Conservation (phyloP, 2,329 filamentous ascomycete species). For the Herpotrichia juniperi region DNA sequence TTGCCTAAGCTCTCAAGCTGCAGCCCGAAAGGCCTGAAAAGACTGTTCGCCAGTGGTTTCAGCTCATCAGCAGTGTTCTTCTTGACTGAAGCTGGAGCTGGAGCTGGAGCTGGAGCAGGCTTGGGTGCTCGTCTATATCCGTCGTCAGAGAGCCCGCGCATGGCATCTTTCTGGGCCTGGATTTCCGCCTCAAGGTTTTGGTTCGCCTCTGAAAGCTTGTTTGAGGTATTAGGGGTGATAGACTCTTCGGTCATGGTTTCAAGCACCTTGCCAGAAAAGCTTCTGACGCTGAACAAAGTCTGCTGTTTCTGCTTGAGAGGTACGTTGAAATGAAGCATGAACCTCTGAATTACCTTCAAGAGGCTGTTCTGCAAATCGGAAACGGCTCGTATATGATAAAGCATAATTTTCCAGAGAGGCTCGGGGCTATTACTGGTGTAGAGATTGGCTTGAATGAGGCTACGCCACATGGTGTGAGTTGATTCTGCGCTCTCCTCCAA, state of each 20-base stretch:
- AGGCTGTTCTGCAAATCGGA: slow-evolving; percentile 39
- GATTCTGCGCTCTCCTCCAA: slow-evolving; percentile 34
- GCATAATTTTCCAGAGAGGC: slow-evolving; percentile 25
- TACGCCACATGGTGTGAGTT: slow-evolving; percentile 27
- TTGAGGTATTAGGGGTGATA: neutral
- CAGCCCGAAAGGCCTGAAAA: slow-evolving; percentile 37
- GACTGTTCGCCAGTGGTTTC: slow-evolving; percentile 33
- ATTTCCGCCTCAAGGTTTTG: slow-evolving; percentile 34
- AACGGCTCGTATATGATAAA: slow-evolving; percentile 31
- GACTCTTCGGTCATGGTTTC: neutral
- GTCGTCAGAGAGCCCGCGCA: slow-evolving; percentile 37
- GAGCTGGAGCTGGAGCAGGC: neutral
- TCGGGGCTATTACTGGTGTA: slow-evolving; percentile 4
- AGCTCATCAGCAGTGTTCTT: slow-evolving; percentile 25
- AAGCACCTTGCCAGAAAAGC: no score
- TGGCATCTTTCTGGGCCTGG: slow-evolving; percentile 30
- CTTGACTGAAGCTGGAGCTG: no score
- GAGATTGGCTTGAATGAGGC: neutral
- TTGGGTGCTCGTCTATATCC: slow-evolving; percentile 27
- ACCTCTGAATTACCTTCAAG: slow-evolving; percentile 27
- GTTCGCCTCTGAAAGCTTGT: slow-evolving; percentile 19
- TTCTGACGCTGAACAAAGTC: no score
- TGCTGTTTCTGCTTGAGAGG: no score
- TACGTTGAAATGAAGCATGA: slow-evolving; percentile 26
- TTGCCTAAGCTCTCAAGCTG: slow-evolving; percentile 32